Percentiles rank a stretch among this genome's conserved stretches.
Conservation (phyloP, 371 early-diverging fungal genomes). For the Parasitella parasitica region DNA sequence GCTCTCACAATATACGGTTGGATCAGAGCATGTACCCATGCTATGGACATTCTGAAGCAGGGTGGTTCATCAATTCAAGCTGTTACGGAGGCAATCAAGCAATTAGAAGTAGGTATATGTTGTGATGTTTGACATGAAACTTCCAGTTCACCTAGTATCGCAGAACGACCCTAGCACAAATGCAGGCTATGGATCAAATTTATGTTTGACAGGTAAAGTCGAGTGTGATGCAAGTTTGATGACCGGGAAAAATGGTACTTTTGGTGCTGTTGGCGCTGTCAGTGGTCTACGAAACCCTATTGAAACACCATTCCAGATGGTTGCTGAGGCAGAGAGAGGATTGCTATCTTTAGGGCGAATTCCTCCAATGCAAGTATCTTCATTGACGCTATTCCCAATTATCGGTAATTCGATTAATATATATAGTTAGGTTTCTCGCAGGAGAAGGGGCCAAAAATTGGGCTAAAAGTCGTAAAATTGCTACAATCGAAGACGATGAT, state of each 20-base stretch:
- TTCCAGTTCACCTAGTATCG: background rate
- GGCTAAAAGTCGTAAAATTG: constrained; percentile 40
- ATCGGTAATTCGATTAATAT: background rate
- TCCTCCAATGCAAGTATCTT: constrained; percentile 60
- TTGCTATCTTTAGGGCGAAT: constrained; percentile 63
- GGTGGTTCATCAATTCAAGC: constrained; percentile 27
- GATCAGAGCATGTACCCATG: constrained; percentile 35
- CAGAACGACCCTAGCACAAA: constrained; percentile 56
- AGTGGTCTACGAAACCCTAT: constrained; percentile 74
- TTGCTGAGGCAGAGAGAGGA: constrained; percentile 43
- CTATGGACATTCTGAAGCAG: constrained; percentile 26
- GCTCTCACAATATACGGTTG: background rate
- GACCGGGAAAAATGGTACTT: constrained; percentile 62
- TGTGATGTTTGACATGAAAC: no score
- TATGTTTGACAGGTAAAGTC: constrained; percentile 71
- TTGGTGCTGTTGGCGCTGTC: constrained; percentile 80
- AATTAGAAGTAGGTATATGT: constrained; percentile 36
- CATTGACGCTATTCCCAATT: background rate
- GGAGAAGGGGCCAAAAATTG: constrained; percentile 66
- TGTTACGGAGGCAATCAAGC: constrained; percentile 32
- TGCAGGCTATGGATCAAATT: constrained; percentile 75
- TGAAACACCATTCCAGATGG: constrained; percentile 50
- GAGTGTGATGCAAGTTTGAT: constrained; percentile 91
- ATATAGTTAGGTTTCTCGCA: constrained; percentile 48
- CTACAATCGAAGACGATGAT: constrained; percentile 17